These are phyloP conservation scores for Cokeromyces recurvatus DNA, from an alignment of 371 early-diverging fungal genomes.

Conservation along the genomic window DNA sequence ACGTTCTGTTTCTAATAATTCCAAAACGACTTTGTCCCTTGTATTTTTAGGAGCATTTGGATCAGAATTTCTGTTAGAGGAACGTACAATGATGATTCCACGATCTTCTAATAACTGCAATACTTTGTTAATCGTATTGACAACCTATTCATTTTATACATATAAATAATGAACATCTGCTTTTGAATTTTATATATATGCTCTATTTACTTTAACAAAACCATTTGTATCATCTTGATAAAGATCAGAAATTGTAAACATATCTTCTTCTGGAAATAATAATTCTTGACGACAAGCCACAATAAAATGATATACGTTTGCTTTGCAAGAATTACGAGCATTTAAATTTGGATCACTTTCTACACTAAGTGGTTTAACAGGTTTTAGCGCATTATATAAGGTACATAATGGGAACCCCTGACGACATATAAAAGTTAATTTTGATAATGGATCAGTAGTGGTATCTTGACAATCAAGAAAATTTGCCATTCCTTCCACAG, in stretches of 20 bases:
- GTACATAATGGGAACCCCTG: slow-evolving; percentile 84
- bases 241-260: slow-evolving; percentile 85
- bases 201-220: slow-evolving; percentile 82
- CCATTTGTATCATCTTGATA: slow-evolving; percentile 94
- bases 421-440: slow-evolving; percentile 87
- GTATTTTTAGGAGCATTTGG: slow-evolving; percentile 68
- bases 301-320: slow-evolving; percentile 75
- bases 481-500: slow-evolving; percentile 56
- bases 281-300: slow-evolving; percentile 70
- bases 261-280: slow-evolving; percentile 67
- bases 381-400: slow-evolving; percentile 75
- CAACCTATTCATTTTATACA: slow-evolving; percentile 25
- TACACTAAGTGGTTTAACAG: slow-evolving; percentile 50
- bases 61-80: slow-evolving; percentile 46
- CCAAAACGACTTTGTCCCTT: slow-evolving; percentile 82
- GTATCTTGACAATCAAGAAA: slow-evolving; percentile 39
- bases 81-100: slow-evolving; percentile 53
- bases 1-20: slow-evolving; percentile 91
- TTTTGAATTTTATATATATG: too few relatives aligned
- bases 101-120: slow-evolving; percentile 63
- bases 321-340: slow-evolving; percentile 78
- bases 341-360: slow-evolving; percentile 58
- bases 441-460: slow-evolving; percentile 74
- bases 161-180: too few relatives aligned
- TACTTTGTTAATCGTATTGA: slow-evolving; percentile 68